Conservation (phyloP, 2,329 filamentous ascomycete species). For the Chaetomium sp. region DNA sequence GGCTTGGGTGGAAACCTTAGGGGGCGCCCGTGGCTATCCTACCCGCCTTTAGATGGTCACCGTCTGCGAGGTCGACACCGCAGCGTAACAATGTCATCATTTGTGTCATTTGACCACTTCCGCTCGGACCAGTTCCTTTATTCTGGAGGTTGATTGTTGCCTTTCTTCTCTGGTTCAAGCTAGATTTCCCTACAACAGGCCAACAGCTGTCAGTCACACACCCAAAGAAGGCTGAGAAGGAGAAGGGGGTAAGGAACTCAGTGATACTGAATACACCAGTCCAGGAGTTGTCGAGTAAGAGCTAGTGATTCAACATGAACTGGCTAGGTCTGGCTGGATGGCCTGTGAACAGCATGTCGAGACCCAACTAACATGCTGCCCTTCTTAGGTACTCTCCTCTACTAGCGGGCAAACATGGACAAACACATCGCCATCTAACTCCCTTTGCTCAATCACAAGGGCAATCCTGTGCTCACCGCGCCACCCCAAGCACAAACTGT, state of each 20-base stretch:
- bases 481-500: not conserved
- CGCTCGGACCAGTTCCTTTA: not conserved
- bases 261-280: too few species aligned
- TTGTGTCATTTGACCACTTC: not conserved
- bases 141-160: not conserved
- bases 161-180: not conserved
- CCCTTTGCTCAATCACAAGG: not conserved
- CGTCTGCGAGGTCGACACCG: not conserved
- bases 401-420: not conserved
- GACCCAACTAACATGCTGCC: too few species aligned
- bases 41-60: not conserved
- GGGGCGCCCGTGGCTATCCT: not conserved
- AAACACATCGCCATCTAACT: not conserved
- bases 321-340: not conserved
- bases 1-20: not conserved
- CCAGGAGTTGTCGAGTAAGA: too few species aligned
- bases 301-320: slow-evolving; percentile 3
- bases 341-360: not conserved
- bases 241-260: not conserved
- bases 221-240: not conserved
- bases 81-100: not conserved
- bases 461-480: not conserved
- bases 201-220: not conserved
- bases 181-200: not conserved
- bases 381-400: not conserved